These are phyloP conservation scores for Alternaria alternata DNA, from an alignment of 2,329 filamentous ascomycete genomes.

Conservation along the genomic window DNA sequence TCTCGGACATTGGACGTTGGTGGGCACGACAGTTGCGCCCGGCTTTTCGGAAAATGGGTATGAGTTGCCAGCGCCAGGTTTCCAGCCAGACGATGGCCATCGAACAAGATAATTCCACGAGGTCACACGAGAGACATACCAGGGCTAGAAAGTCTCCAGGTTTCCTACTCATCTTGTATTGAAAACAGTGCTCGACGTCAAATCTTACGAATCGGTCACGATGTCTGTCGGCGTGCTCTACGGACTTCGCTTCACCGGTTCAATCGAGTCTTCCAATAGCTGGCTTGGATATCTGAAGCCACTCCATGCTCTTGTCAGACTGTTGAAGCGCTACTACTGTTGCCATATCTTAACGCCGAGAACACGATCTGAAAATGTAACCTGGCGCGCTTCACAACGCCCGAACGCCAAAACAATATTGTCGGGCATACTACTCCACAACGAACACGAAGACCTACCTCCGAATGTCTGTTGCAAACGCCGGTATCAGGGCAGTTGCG, in stretches of 20 bases:
- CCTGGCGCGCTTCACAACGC: background rate
- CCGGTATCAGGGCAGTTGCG: background rate
- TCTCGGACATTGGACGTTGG: slow-evolving; percentile 59
- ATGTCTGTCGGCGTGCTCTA: background rate
- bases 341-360: background rate
- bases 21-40: slow-evolving; percentile 47
- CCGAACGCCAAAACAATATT: background rate
- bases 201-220: background rate
- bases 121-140: background rate
- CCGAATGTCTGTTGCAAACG: background rate
- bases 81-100: slow-evolving; percentile 17
- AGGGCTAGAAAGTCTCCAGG: background rate
- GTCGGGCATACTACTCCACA: background rate
- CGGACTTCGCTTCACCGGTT: slow-evolving; percentile 7
- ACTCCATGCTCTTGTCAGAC: background rate
- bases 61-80: slow-evolving; percentile 28
- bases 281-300: background rate
- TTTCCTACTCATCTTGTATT: background rate
- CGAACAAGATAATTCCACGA: background rate
- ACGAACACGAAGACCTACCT: background rate
- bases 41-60: slow-evolving; percentile 30
- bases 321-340: background rate
- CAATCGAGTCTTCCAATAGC: background rate
- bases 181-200: background rate
- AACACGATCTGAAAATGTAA: background rate